phyloP scores from a whole-genome alignment of 176 grass and related monocot species.

The Oryza meridionalis region DNA sequence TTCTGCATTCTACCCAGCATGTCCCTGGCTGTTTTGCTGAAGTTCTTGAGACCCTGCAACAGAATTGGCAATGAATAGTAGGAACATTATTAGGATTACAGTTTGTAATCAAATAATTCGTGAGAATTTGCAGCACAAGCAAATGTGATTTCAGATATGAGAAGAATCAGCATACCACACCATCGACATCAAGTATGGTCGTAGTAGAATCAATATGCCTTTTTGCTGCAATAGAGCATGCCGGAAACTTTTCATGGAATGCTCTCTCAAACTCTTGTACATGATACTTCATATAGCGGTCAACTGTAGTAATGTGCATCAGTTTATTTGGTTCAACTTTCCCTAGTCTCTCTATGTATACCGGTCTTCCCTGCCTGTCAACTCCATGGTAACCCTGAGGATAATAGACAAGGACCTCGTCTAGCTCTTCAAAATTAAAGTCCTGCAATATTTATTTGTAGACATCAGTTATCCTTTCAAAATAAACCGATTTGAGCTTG shows the following conservation, averaged over 20 bases:
- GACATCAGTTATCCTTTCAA: conserved; percentile 1
- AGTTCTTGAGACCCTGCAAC: conserved; percentile 86
- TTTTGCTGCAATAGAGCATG: conserved; percentile 75
- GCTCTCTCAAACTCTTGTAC: conserved; percentile 92
- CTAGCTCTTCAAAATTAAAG: conserved; percentile 81
- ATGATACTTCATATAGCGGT: conserved; percentile 88
- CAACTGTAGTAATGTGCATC: conserved; percentile 77
- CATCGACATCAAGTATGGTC: conserved; percentile 84
- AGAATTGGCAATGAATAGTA: not conserved
- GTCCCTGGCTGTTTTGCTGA: conserved; percentile 91
- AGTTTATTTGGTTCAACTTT: conserved; percentile 83
- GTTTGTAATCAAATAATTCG: not conserved
- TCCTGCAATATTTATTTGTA: conserved; percentile 53
- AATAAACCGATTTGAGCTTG: not conserved
- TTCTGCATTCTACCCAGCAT: conserved; percentile 86
- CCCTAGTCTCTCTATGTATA: conserved; percentile 83
- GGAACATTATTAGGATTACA: not conserved
- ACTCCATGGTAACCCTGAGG: conserved; percentile 91
- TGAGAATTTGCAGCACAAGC: not conserved
- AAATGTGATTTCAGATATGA: conserved; percentile 22
- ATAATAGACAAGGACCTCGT: conserved; percentile 71
- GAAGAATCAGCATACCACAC: conserved; percentile 68
- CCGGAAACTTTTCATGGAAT: conserved; percentile 69
- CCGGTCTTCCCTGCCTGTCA: conserved; percentile 80
- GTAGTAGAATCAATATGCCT: conserved; percentile 82